Evolutionary conservation across 169 alveolate species (phyloP), one percentile per base, ranked within the genome.

Genomic region (Miamiensis avidus): DNA sequence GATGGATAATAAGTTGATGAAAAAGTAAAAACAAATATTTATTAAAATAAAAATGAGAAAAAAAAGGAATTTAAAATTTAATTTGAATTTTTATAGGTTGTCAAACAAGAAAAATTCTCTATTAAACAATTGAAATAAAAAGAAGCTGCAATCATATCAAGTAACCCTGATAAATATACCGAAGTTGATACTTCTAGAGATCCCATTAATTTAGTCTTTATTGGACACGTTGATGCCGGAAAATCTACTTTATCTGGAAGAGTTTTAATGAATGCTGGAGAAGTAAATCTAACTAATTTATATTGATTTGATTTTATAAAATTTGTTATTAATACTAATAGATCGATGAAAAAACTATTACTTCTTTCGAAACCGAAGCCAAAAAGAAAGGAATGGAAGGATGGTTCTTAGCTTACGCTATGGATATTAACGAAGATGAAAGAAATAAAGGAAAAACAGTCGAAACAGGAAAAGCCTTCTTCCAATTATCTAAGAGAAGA

Each of bases 201-300:
- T 25, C 86, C 87, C 15, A 83, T 82, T 29, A 98, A 98, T 88
- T 93, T 99, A 33, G 99, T 99, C 31, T 99, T 99, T 92, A 99
- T 99, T 34, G 99, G 99, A 25, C 99, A 99, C 92, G 99, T 99
- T 33, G 99, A 99, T 94, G 99, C 99, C 30, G 99, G 99, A 65
- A 99, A 99, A 93, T 97, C 99, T 64, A 99, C 99, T 25, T 98
- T 99, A 29, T 98, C 99, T 82, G 99, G 99, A 27, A 97, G 97
- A 86, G 96, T 98, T 34, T 88, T 98, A 87, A 95, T 94, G 30
- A 94, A 91, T 34, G 85, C 97, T 64, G 99, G 99, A 25, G 93
- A 97, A 86, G 99, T 99, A 49, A 49, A 49, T 11, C 4, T 49
- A 11, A 20, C 4, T 20, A 49, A 49, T 49, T 4, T 20, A 4